Base-by-base conservation (phyloP, 2,329 filamentous ascomycete species). In the Microcyclospora pomicola region DNA sequence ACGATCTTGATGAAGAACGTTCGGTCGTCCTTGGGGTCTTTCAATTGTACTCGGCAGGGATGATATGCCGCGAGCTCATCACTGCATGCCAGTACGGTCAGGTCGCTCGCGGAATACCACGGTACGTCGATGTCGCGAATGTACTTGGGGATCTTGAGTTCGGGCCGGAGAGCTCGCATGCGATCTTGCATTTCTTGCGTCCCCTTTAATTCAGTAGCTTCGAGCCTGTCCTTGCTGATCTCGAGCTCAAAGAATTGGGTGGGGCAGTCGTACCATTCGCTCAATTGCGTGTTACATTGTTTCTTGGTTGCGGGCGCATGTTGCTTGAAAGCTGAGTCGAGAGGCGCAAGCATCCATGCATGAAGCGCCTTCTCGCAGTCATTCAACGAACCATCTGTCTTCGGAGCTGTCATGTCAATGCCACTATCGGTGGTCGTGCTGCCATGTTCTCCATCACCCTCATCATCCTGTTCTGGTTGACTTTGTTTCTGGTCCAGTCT, bases 1-100 rank as follows among this genome's bases (percentile, higher is more conserved):
- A 58, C 54, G 13, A 50, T 43, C 41, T 59, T 59, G 33, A 59
- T 45, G 43, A 59, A 59, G 44, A 49, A 50, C 19, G 40, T 40
- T 7, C 19, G 19, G 19, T 24, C 7, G 11, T 49, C 38, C 12
- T 42, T 41, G 19, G 45, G 16, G 27, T 35, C 31, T 12, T 41
- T 34, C 27, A 36, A 14, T 14, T 30, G 35, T 12, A 55, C 48
- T 14, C 47, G 43, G 2, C 43, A 38, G 2, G 54, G 52, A 34
- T 53, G 55, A 13, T 53, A 42, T 2, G 55, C 53, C 5, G 47
- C 44, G 6, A 51, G 51, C 2, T 45, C 44, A 27, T 46, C 43
- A 33, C 46, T 46, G 30, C 43, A 42, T 27, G 42, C 42, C 11
- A 54, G 24, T 9, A 57, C 49, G 7, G 35, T 45, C 16, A 58